Conservation (phyloP, 2,329 filamentous ascomycete species). For the Phialemonium atrogriseum region DNA sequence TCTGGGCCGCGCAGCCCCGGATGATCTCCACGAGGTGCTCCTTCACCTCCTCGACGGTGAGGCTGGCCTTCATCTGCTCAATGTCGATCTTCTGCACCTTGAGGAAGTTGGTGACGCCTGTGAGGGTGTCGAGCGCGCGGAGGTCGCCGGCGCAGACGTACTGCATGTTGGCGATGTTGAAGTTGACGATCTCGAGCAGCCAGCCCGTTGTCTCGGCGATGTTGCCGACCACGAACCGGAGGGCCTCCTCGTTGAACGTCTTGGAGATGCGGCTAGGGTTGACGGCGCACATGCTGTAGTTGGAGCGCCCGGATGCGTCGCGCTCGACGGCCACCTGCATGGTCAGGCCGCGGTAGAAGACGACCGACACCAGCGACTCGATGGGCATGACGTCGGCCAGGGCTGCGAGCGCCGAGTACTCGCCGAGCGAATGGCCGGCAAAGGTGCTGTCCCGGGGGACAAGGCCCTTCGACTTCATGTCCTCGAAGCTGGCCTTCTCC, state of each 20-base stretch:
- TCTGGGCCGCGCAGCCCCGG: constrained; percentile 76
- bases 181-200: constrained; percentile 98
- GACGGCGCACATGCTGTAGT: constrained; percentile 99
- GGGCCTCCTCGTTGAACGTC: constrained; percentile 95
- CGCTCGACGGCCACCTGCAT: constrained; percentile 99
- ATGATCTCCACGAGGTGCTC: constrained; percentile 86
- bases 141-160: constrained; percentile 66
- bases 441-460: constrained; percentile 96
- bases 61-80: constrained; percentile 77
- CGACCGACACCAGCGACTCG: constrained; percentile 93
- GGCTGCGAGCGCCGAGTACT: constrained; percentile 94
- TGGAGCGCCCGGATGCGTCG: constrained; percentile 84
- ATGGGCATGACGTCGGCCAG: constrained; percentile 99
- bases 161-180: constrained; percentile 71
- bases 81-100: constrained; percentile 98
- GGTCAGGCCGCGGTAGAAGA: constrained; percentile 97
- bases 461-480: constrained; percentile 95
- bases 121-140: constrained; percentile 61
- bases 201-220: constrained; percentile 90
- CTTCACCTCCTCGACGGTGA: constrained; percentile 86
- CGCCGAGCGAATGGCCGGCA: constrained; percentile 93
- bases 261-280: constrained; percentile 97
- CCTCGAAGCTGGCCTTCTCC: constrained; percentile 99
- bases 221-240: constrained; percentile 95
- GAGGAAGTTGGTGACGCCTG: constrained; percentile 85